Evolutionary conservation across 2,329 filamentous ascomycete species (phyloP), one percentile per base, ranked within the genome.

Genomic region (Beauveria sp.): DNA sequence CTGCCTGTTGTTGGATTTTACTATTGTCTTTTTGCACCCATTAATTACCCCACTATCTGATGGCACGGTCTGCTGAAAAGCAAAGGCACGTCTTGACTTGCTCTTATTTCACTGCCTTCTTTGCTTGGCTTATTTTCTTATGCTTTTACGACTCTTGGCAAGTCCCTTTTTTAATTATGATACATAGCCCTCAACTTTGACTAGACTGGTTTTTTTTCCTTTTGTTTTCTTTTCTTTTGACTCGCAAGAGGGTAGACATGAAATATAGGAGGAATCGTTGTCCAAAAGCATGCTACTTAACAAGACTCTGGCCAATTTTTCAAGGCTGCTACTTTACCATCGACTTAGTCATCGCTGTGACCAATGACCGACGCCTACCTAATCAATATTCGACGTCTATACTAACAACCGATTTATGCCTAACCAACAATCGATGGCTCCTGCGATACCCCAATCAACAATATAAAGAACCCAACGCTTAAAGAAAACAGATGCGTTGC

Each of bases 111-210:
- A 50, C 55, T 28, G 34, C 34, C 18, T 42, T 42, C 14, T 43
- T 22, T 48, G 16, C 20, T 16, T 49, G 22, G 42, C 18, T 43
- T 43, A 10, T 10, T 52, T 43, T 63, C 49, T 61, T 26, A 55
- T 40, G 31, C 20, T 20, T 26, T 55, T 40, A 60, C 20, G 57
- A 60, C 43, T 45, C 46, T 50, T 60, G 48, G 48, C 57, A 60
- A 45, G 18, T 26, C 18, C 20, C 10, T 54, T 49, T 61, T 50
- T 8, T 51, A 40, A 18, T 54, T 45, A 55, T 20, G 34, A 49
- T 42, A 55, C 51, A 61, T 61, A 43, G 45, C 43, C 49, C 58
- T 53, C 40, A 20, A 60, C 34, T 42, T 61, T 56, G 40, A 52
- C 48, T 34, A 55, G 51, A 55, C 43, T 61, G 50, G 12, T 22